Conservation (phyloP, 768 basidiomycete species). For the Lactarius pseudohatsudake region DNA sequence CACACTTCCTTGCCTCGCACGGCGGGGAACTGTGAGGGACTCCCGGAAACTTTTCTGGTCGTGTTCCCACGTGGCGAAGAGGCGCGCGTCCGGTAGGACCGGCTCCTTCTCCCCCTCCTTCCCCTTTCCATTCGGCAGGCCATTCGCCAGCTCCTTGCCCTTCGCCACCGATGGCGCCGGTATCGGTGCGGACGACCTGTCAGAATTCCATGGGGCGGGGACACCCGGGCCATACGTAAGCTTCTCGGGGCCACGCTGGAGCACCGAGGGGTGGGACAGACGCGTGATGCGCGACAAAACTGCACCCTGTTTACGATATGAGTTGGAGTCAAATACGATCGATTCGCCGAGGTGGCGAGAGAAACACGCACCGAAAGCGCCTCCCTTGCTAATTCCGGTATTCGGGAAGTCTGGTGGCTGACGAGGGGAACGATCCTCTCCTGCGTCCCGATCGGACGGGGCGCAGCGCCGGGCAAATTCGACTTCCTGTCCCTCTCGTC, state of each 20-base stretch:
- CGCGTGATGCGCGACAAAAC: conserved; percentile 61
- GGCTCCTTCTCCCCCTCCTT: conserved; percentile 32
- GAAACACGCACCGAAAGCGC: conserved; percentile 60
- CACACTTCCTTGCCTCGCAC: conserved; percentile 29
- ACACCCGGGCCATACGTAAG: conserved; percentile 43
- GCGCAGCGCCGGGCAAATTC: conserved; percentile 41
- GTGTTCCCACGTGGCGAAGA: conserved; percentile 53
- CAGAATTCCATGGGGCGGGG: conserved; percentile 49
- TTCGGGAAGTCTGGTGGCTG: conserved; percentile 60
- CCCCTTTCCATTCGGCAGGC: conserved; percentile 33
- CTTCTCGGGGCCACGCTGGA: conserved; percentile 49
- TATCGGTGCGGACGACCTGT: conserved; percentile 29
- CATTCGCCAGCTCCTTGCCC: conserved; percentile 31
- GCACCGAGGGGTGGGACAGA: conserved; percentile 62
- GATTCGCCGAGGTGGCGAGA: neutral
- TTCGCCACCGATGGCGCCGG: conserved; percentile 30
- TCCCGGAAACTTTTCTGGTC: conserved; percentile 46
- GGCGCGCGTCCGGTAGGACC: conserved; percentile 47
- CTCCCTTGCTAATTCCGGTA: conserved; percentile 65
- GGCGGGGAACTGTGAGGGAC: conserved; percentile 35
- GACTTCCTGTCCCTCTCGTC: conserved; percentile 54
- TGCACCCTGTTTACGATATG: conserved; percentile 42
- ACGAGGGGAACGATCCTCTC: conserved; percentile 63
- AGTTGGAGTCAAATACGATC: neutral
- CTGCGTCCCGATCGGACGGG: conserved; percentile 43